These are phyloP conservation scores for Geotrichum carabidarum DNA, from an alignment of 1,139 yeast genomes.

Conservation along the genomic window DNA sequence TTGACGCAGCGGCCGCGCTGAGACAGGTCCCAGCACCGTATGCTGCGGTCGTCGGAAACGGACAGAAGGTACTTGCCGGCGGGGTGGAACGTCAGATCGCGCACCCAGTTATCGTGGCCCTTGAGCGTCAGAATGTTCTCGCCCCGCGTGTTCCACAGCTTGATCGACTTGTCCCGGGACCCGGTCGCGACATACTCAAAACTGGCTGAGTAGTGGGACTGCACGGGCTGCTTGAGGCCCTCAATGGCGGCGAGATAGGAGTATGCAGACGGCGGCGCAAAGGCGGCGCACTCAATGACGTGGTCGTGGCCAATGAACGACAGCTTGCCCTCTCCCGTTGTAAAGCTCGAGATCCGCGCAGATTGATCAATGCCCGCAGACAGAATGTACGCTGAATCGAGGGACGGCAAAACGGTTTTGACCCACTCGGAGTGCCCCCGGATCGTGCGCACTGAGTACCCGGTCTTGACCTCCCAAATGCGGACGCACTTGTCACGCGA, in stretches of 20 bases:
- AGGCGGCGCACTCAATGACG: constrained; percentile 70
- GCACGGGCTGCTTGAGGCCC: constrained; percentile 30
- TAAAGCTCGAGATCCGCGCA: constrained; percentile 56
- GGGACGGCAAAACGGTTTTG: constrained; percentile 52
- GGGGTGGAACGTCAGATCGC: constrained; percentile 66
- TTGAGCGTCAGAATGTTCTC: constrained; percentile 49
- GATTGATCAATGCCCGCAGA: constrained; percentile 83
- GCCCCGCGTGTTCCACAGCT: constrained; percentile 75
- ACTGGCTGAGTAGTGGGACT: constrained; percentile 25
- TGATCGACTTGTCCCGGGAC: constrained; percentile 72
- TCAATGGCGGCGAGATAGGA: constrained; percentile 48
- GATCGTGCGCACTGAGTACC: constrained; percentile 62
- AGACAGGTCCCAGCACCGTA: constrained; percentile 74
- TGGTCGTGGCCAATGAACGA: constrained; percentile 73
- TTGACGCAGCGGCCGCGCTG: constrained; percentile 50
- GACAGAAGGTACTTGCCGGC: constrained; percentile 66
- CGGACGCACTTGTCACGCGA: constrained; percentile 73
- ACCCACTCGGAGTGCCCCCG: constrained; percentile 91
- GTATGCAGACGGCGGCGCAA: constrained; percentile 56
- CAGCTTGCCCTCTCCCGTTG: constrained; percentile 64
- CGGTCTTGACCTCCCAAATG: constrained; percentile 71
- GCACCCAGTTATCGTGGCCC: constrained; percentile 90
- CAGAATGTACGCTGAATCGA: constrained; percentile 53
- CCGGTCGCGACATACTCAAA: constrained; percentile 56
- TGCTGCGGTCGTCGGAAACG: constrained; percentile 73